Evolutionary conservation across 1,139 yeast genomes (phyloP).

Genomic region (Yamadazyma conglobata): DNA sequence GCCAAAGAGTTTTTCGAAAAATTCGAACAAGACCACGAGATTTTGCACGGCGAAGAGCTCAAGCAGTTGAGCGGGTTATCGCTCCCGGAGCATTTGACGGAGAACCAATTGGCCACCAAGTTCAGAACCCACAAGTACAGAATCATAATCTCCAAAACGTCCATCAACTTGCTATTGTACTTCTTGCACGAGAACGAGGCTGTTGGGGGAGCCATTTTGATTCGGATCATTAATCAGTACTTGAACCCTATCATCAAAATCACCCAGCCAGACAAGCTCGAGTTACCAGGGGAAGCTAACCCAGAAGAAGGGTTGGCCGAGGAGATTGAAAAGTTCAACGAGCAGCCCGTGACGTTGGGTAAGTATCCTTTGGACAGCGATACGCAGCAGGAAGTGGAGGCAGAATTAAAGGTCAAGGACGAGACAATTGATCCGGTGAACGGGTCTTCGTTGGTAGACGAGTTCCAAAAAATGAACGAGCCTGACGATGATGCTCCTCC

Average conservation of each 20-base stretch:
- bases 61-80: constrained; percentile 69
- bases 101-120: constrained; percentile 76
- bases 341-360: constrained; percentile 76
- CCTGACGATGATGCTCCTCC: constrained; percentile 66
- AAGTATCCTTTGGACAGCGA: constrained; percentile 83
- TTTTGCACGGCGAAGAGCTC: constrained; percentile 78
- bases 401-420: constrained; percentile 77
- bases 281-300: constrained; percentile 45
- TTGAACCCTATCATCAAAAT: constrained; percentile 64
- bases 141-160: constrained; percentile 75
- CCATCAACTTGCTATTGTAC: constrained; percentile 77
- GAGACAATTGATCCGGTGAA: constrained; percentile 41
- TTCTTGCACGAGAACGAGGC: constrained; percentile 91
- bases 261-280: constrained; percentile 44
- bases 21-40: constrained; percentile 68
- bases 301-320: constrained; percentile 61
- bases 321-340: constrained; percentile 58
- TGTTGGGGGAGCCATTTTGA: constrained; percentile 85
- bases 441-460: constrained; percentile 44
- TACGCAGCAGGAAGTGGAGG: constrained; percentile 77
- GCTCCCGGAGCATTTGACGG: constrained; percentile 75
- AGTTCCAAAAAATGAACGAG: constrained; percentile 47
- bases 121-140: constrained; percentile 73
- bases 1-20: constrained; percentile 77
- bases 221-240: constrained; percentile 82